These are phyloP conservation scores for Fraxinus platypoda DNA, from an alignment of 305 asterid genomes.

Conservation along the genomic window DNA sequence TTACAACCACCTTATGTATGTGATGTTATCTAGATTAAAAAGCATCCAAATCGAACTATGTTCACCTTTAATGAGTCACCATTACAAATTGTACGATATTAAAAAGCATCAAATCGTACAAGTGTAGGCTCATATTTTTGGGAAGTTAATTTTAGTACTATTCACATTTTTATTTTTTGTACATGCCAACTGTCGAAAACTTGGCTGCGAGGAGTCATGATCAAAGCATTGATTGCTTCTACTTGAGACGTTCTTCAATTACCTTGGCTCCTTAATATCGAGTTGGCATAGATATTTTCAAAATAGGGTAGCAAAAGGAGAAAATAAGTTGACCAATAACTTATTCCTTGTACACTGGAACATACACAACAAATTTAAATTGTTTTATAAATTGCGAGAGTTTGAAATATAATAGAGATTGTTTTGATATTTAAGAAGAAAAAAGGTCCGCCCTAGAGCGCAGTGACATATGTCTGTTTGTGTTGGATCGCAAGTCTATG, in stretches of 20 bases:
- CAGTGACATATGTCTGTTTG: not conserved
- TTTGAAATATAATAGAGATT: not conserved
- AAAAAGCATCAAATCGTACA: too few relatives aligned
- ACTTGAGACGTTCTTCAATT: not conserved
- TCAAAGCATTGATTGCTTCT: not conserved
- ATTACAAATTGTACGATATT: too few relatives aligned
- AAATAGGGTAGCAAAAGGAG: not conserved
- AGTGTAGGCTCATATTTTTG: too few relatives aligned
- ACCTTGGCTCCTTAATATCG: not conserved
- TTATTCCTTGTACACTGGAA: not conserved
- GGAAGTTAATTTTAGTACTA: not conserved
- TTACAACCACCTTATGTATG: too few relatives aligned
- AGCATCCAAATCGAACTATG: too few relatives aligned
- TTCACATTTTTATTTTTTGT: too few relatives aligned
- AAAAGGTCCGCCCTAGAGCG: not conserved
- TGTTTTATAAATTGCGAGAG: not conserved
- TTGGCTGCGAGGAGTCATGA: not conserved
- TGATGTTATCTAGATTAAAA: too few relatives aligned
- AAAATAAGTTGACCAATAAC: not conserved
- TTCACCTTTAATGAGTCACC: too few relatives aligned
- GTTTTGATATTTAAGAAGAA: not conserved
- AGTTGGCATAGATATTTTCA: not conserved
- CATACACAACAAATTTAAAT: not conserved
- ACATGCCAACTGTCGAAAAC: not conserved
- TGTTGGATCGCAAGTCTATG: not conserved